Evolutionary conservation across 306 rosid genomes (phyloP).

Genomic region (Hippophae tibetana): DNA sequence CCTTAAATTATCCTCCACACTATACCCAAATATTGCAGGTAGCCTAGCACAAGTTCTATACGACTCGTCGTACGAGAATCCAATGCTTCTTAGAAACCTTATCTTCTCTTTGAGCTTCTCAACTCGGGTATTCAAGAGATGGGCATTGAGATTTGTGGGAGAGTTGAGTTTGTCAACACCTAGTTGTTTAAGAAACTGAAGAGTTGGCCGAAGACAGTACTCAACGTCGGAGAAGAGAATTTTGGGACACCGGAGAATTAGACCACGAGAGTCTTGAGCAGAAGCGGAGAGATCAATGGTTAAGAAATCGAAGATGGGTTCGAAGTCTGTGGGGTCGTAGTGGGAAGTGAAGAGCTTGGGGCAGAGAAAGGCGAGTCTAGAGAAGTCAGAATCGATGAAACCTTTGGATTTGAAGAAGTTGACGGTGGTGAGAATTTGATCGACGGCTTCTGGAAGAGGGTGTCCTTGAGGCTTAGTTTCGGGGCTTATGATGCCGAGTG

Average conservation of each 20-base stretch:
- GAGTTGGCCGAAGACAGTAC: slow-evolving; percentile 62
- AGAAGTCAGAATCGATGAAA: slow-evolving; percentile 60
- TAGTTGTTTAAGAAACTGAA: slow-evolving; percentile 33
- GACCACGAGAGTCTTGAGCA: slow-evolving; percentile 22
- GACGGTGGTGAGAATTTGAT: slow-evolving; percentile 46
- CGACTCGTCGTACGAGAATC: slow-evolving; percentile 49
- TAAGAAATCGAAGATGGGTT: slow-evolving; percentile 52
- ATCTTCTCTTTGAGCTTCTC: slow-evolving; percentile 47
- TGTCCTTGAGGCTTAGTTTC: slow-evolving; percentile 35
- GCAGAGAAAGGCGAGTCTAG: slow-evolving; percentile 42
- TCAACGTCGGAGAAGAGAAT: slow-evolving; percentile 59
- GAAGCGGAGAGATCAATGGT: slow-evolving; percentile 36
- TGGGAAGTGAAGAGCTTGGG: slow-evolving; percentile 51
- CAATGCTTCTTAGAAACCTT: slow-evolving; percentile 35
- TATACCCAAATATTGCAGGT: slow-evolving; percentile 77
- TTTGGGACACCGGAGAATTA: slow-evolving; percentile 62
- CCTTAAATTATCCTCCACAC: slow-evolving; percentile 44
- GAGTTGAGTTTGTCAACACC: slow-evolving; percentile 33
- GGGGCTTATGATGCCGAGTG: slow-evolving; percentile 43
- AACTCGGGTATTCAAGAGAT: slow-evolving; percentile 60
- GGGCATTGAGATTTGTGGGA: slow-evolving; percentile 48
- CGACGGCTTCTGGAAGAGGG: slow-evolving; percentile 48
- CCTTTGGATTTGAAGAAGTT: slow-evolving; percentile 59
- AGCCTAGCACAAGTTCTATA: slow-evolving; percentile 28
- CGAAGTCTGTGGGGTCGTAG: slow-evolving; percentile 33